Base-by-base conservation (phyloP, 805 yeast genomes). In the Yarrowia sp. region DNA sequence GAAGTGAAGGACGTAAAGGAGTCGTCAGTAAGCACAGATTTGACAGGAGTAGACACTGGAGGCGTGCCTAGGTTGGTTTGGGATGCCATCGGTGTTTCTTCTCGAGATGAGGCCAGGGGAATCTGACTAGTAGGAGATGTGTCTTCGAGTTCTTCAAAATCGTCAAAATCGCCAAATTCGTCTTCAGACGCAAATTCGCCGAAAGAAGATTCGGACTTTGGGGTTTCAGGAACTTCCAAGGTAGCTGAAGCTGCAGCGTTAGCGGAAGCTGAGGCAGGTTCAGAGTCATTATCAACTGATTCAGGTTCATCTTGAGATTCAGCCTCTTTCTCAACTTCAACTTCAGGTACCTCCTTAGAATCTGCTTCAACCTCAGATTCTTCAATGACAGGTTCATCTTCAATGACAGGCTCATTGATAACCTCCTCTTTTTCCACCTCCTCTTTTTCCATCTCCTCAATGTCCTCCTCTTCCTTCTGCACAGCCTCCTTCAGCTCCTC, bases 121-220 rank as follows among this genome's bases (percentile, higher is more conserved):
- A 21, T n/a, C 30, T 32, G 28, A 3, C 4, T 16, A 4, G 19
- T 12, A 9, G 3, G 16, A 1, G 62, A 64, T 11, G 64, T 64
- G 26, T 67, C 69, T 19, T 69, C 73, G 52, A 70, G 68, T 32
- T 72, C 78, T 24, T 71, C 78, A 56, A 76, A 75, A 40, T 74
- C 78, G 63, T 73, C 78, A 61, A 71, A 71, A 44, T 75, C 77
- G 3, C 71, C 77, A 64, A 69, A 69, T 30, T 71, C 73, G 52
- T 69, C 73, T 28, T 54, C 61, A n/a, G 44, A 36, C 17, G 44
- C 61, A 24, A 54, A 54, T 4, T 54, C 61, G 7, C 61, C 61
- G 14, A 54, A 54, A 1, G 61, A 54, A 0, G 44, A 22, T 11
- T 33, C 59, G 1, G 59, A 52, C 24, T 33, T 14, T 2, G 41